phyloP scores from a whole-genome alignment of 1,284 basidiomycete species.

The Sporisorium scitamineum region DNA sequence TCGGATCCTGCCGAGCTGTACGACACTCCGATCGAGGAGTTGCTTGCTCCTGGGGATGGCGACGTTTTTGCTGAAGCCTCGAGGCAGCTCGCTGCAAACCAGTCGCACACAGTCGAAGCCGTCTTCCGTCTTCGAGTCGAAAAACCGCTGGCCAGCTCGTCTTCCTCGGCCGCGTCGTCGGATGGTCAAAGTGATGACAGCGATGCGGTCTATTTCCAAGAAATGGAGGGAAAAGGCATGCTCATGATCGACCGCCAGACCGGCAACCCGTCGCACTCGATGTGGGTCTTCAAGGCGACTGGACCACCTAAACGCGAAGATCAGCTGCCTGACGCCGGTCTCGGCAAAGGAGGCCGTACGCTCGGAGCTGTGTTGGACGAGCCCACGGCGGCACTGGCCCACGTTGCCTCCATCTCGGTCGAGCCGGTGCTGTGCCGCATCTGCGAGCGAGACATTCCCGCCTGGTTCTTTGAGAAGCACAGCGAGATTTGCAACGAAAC shows the following conservation, averaged over 20 bases:
- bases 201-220: constrained; percentile 76
- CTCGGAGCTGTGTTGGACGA: constrained; percentile 39
- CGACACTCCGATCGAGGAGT: constrained; percentile 82
- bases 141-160: constrained; percentile 71
- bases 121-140: constrained; percentile 84
- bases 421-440: constrained; percentile 96
- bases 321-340: constrained; percentile 32
- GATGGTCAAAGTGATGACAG: constrained; percentile 66
- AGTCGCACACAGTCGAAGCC: constrained; percentile 93
- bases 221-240: constrained; percentile 99
- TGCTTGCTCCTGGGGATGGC: constrained; percentile 86
- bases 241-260: constrained; percentile 92
- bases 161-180: constrained; percentile 56
- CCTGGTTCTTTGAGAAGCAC: constrained; percentile 99
- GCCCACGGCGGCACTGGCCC: constrained; percentile 38
- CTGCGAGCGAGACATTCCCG: constrained; percentile 94
- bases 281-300: constrained; percentile 98
- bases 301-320: constrained; percentile 60
- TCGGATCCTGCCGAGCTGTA: constrained; percentile 82
- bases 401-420: constrained; percentile 67
- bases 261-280: constrained; percentile 89
- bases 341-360: constrained; percentile 44
- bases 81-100: constrained; percentile 85
- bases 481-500: constrained; percentile 98
- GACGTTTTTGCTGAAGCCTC: constrained; percentile 90